Base-by-base conservation (phyloP, 2,329 filamentous ascomycete species). In the Beauveria medogensis region DNA sequence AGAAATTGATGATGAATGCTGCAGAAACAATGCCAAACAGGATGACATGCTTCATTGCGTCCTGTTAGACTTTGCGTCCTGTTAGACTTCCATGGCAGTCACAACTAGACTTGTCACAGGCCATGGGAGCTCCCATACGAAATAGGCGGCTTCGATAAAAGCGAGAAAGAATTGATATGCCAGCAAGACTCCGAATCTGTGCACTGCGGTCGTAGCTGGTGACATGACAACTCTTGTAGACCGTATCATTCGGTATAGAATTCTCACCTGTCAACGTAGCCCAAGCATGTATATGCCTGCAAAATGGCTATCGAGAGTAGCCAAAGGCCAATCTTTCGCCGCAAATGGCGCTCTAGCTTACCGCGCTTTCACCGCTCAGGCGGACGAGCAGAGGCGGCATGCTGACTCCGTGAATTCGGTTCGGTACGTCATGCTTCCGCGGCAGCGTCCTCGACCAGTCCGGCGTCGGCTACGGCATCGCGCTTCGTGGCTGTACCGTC, bases 221-320 rank as follows among this genome's bases (percentile, higher is more conserved):
- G 78, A 80, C 46, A 81, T 78, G 55, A 76, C 63, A 43, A 46
- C 41, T 16, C 0, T 8, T 16, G 28, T 50, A 20, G 37, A 53
- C 10, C 5, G n/a, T 30, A 43, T 26, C n/a, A 14, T 37, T 37
- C 12, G 26, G 1, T 5, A 5, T 2, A 1, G 6, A 1, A 3
- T 20, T 18, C 59, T 10, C 44, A 73, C 71, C 71, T 65, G 60
- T 84, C 82, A 55, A 87, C 74, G 69, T 85, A 87, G 67, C 87
- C 87, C 71, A 87, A 71, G 64, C 34, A 87, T 84, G 64, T 87
- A 87, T 79, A 87, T 85, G n/a, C n/a, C n/a, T n/a, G 63, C 86
- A 68, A 68, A 62, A 87, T 80, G 24, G 87, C 74, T 69, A 83
- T 82, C 0, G 84, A 84, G 67, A 89, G 73, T 20, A 88, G 68